phyloP scores from a whole-genome alignment of 257 asterid species.

The Fraxinus anomala region DNA sequence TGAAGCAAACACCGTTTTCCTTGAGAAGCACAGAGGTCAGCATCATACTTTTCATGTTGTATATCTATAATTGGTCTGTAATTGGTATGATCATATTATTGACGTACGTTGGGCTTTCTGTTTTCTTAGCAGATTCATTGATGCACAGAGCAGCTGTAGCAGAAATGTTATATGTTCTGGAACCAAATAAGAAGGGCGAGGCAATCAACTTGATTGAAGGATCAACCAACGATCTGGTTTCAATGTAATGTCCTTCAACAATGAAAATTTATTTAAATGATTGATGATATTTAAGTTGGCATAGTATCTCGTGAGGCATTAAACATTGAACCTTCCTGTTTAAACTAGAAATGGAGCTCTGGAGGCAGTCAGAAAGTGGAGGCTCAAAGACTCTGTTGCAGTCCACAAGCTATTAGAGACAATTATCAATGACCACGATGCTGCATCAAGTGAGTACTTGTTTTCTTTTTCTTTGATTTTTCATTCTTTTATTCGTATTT shows the following conservation, averaged over 20 bases:
- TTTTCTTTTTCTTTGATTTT: not conserved
- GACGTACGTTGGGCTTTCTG: conserved; percentile 27
- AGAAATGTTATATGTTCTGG: conserved; percentile 77
- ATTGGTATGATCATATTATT: not conserved
- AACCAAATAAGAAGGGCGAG: conserved; percentile 74
- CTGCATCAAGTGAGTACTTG: conserved; percentile 67
- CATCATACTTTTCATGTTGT: conserved; percentile 21
- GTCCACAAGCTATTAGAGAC: conserved; percentile 66
- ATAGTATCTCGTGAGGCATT: conserved; percentile 17
- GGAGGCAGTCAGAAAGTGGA: conserved; percentile 49
- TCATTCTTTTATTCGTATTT: not conserved
- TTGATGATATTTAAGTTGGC: not conserved
- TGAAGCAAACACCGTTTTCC: conserved; percentile 74
- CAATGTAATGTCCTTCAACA: conserved; percentile 52
- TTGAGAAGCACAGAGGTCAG: conserved; percentile 76
- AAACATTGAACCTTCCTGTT: conserved; percentile 23
- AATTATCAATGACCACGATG: conserved; percentile 60
- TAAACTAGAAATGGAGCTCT: conserved; percentile 51
- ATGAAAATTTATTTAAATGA: not conserved
- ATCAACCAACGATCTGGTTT: conserved; percentile 46
- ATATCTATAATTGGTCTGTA: conserved; percentile 7
- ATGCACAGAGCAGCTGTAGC: conserved; percentile 74
- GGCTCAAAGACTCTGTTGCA: conserved; percentile 64
- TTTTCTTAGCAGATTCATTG: conserved; percentile 66
- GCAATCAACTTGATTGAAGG: conserved; percentile 77